phyloP scores from a whole-genome alignment of 2,329 filamentous ascomycete species.

The Fusarium tanahbumbuense region DNA sequence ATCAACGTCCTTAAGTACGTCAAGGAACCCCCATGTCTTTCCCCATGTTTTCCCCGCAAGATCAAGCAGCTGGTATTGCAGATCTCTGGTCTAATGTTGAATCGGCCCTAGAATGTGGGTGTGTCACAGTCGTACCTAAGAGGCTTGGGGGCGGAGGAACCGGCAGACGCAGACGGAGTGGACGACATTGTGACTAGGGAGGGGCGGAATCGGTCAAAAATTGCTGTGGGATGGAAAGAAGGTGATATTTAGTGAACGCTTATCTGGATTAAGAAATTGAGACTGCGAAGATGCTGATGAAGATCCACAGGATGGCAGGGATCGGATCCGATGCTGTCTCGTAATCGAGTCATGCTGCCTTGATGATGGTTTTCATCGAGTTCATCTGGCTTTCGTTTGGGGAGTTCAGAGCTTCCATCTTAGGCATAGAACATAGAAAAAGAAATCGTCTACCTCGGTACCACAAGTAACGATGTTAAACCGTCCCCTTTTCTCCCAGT shows the following conservation, averaged over 20 bases:
- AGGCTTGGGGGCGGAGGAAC: slow-evolving; percentile 25
- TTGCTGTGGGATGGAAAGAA: not conserved
- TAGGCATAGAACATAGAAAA: not conserved
- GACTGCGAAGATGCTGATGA: slow-evolving; percentile 5
- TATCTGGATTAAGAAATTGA: slow-evolving; percentile 29
- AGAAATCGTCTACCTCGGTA: not conserved
- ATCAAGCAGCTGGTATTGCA: slow-evolving; percentile 3
- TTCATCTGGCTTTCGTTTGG: not conserved
- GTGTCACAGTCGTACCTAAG: slow-evolving; percentile 28
- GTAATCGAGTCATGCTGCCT: not conserved
- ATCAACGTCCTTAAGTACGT: slow-evolving; percentile 36
- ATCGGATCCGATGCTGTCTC: slow-evolving; percentile 34
- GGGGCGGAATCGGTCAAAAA: slow-evolving; percentile 13
- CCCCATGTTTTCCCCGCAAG: slow-evolving; percentile 34
- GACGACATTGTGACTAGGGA: not conserved
- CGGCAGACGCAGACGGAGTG: slow-evolving; percentile 21
- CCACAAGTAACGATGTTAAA: not conserved
- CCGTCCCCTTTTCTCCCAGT: not conserved
- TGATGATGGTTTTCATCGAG: not conserved
- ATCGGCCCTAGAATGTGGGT: not conserved
- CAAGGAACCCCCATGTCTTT: slow-evolving; percentile 17
- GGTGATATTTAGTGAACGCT: slow-evolving; percentile 13
- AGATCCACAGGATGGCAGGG: not conserved
- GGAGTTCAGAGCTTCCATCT: not conserved
- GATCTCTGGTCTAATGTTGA: slow-evolving; percentile 1